A percentile compares a stretch with the other conserved stretches of the same genome.
Conservation (phyloP, 805 yeast species). For the Yarrowia sp. region DNA sequence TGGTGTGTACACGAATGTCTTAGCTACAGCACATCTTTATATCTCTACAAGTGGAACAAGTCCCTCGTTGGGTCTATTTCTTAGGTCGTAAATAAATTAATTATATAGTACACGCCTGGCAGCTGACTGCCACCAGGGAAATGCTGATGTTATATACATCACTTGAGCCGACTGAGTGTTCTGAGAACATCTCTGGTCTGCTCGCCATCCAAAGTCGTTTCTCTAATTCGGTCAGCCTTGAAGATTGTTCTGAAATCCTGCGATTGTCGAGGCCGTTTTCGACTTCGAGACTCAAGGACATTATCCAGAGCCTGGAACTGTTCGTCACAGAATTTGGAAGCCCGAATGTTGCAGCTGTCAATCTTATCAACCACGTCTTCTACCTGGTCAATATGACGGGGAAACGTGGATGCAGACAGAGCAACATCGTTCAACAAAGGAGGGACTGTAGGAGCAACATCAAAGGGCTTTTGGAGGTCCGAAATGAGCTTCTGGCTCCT, state of each 20-base stretch:
- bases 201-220: constrained; percentile 1
- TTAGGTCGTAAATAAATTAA: constrained; percentile 1
- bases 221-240: not conserved
- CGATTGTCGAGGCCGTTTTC: constrained; percentile 14
- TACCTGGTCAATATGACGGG: constrained; percentile 9
- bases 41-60: too few species aligned
- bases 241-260: constrained; percentile 24
- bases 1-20: too few species aligned
- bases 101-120: constrained; percentile 23
- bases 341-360: constrained; percentile 30
- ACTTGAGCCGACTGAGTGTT: constrained; percentile 13
- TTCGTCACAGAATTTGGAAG: constrained; percentile 31
- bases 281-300: not conserved
- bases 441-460: not conserved
- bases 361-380: constrained; percentile 33
- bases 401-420: not conserved
- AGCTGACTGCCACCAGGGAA: not conserved
- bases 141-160: not conserved
- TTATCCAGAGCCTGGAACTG: constrained; percentile 29
- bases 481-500: not conserved
- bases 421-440: constrained; percentile 1
- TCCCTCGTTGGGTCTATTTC: too few species aligned
- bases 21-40: too few species aligned
- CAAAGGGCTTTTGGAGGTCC: not conserved
- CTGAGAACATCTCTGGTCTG: constrained; percentile 17